These are phyloP conservation scores for Dipodascus albidus DNA, from an alignment of 805 yeast species.

Conservation along the genomic window DNA sequence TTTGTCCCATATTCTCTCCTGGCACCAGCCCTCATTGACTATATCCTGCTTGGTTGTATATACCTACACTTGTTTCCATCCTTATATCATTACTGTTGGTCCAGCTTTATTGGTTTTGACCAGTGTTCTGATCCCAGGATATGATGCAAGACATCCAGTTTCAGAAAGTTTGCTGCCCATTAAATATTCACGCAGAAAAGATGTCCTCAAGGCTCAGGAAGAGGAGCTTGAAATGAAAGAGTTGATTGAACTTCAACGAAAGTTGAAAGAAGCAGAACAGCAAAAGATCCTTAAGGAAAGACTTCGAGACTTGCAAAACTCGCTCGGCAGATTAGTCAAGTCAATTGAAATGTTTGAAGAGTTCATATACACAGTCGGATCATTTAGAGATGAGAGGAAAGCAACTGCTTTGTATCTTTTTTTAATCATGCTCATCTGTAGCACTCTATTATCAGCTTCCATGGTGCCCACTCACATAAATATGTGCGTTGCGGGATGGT, in stretches of 20 bases:
- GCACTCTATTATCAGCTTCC: conserved; percentile 28
- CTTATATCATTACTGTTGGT: conserved; percentile 50
- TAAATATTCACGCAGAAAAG: conserved; percentile 13
- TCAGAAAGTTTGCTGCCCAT: conserved; percentile 20
- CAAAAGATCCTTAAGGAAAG: conserved; percentile 13
- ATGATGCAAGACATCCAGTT: conserved; percentile 52
- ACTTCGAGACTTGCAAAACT: conserved; percentile 39
- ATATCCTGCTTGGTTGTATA: conserved; percentile 45
- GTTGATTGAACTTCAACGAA: not conserved
- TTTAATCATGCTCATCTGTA: conserved; percentile 31
- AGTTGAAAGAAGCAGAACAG: conserved; percentile 7
- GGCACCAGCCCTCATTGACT: conserved; percentile 70
- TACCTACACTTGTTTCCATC: conserved; percentile 60
- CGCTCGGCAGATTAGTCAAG: conserved; percentile 43
- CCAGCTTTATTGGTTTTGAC: conserved; percentile 48
- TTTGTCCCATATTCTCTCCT: conserved; percentile 46
- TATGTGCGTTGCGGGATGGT: conserved; percentile 51
- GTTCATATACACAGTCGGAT: conserved; percentile 50
- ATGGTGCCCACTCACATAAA: conserved; percentile 48
- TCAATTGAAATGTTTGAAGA: conserved; percentile 41
- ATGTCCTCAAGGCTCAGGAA: not conserved
- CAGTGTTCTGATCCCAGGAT: conserved; percentile 61
- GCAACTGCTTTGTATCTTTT: conserved; percentile 35
- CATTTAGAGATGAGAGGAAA: conserved; percentile 55
- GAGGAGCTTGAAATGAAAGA: conserved; percentile 3